Base-by-base conservation (phyloP, 495 filamentous ascomycete species). In the Beverwykella pulmonaria region DNA sequence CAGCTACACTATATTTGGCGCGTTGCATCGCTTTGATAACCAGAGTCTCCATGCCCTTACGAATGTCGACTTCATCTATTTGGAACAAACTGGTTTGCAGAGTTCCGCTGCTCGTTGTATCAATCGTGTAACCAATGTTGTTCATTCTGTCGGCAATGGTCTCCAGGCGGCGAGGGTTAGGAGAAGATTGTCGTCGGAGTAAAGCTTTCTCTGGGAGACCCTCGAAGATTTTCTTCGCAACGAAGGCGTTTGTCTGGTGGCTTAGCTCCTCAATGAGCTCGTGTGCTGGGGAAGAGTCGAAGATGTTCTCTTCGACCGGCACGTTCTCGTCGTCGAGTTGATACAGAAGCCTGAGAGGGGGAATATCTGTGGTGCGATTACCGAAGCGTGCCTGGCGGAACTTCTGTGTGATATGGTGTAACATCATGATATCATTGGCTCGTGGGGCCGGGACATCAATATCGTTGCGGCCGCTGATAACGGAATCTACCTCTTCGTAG, bases 281-380 rank as follows among this genome's bases (percentile, higher is more conserved):
- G 63, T 92, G 93, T 15, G 93, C 90, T 15, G 88, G 83, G 23
- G 90, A 91, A 22, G 90, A 92, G 74, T 97, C 89, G 73, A 98
- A 98, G 59, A 98, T 91, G 79, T 98, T 98, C 72, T 91, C 86
- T 78, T 94, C 92, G 25, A 97, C 91, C 0, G 93, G 94, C 36
- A 97, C 91, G 75, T 97, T 97, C 81, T 98, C 94, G 69, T 98
- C 94, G 71, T 98, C 95, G n/a, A 97, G 85, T 75, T 94, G 90
- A 74, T 96, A 90, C 41, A 98, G 79, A 34, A 98, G 84, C 47
- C 94, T 90, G 53, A 98, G 85, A 50, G 93, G 86, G 20, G 93
- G 90, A 64, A 96, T 90, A 9, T 89, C 84, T 32, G 88, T 84
- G 25, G 86, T 84, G 23, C 88, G 88, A 57, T 92, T 88, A 52